Base-by-base conservation (phyloP, 352 stramenopile species). In the Globisporangium nagaii region DNA sequence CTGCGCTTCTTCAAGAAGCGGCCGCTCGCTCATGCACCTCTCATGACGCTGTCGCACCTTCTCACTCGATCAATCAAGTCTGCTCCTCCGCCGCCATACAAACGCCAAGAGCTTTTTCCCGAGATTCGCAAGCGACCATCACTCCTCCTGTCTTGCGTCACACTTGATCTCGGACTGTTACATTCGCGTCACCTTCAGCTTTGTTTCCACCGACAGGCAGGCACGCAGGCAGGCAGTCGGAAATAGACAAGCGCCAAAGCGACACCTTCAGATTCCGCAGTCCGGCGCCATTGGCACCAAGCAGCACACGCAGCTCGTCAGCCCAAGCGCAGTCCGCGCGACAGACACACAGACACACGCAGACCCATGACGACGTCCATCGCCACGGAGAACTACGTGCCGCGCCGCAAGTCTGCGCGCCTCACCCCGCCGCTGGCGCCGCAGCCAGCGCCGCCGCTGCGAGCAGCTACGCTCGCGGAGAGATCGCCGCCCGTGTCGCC, bases 361-460 rank as follows among this genome's bases (percentile, higher is more conserved):
- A 22, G 27, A 32, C 20, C 4, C 5, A 61, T 55, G 45, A 53
- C 49, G 47, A 53, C 47, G 17, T 48, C 47, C 31, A 35, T 62
- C n/a, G 20, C 47, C n/a, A 35, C 40, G 4, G 56, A 62, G 31
- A 51, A 24, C 31, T 51, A 57, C 40, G 31, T 34, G 32, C 56
- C 56, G 11, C 56, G 42, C 24, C 56, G 47, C 56, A 62, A 56
- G 27, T 41, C 56, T 24, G 40, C 35, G 47, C 56, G 48, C 11
- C 30, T 62, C 31, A 53, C 46, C n/a, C 57, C 41, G 28, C 57
- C 56, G 20, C 34, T 48, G 17, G 22, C 28, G 3, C 32, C 46
- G 17, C 22, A 41, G 36, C 27, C 31, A 12, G 28, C 52, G 17
- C n/a, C 48, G 3, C 55, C 31, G 20, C 45, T 51, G 22, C 47